Evolutionary conservation across 2,329 filamentous ascomycete species (phyloP).

Genomic region (Monosporascus sp.): DNA sequence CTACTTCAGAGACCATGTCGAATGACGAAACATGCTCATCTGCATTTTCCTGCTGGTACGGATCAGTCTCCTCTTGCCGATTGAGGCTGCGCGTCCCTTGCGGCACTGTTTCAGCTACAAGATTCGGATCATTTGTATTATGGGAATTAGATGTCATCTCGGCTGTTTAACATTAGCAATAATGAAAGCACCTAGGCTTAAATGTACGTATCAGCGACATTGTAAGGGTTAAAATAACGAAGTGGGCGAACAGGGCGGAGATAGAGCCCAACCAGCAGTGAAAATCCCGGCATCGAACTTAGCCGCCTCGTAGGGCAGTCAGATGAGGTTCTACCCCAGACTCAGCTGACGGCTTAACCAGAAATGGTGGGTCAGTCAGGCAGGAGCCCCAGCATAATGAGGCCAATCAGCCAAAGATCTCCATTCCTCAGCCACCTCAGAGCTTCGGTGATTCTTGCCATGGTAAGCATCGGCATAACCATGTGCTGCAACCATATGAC

Average conservation of each 20-base stretch:
- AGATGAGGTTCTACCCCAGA: neutral
- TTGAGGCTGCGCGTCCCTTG: neutral
- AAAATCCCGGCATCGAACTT: neutral
- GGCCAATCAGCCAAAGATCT: too few relatives aligned
- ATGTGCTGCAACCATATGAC: too few relatives aligned
- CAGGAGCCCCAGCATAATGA: neutral
- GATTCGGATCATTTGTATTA: neutral
- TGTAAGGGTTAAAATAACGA: neutral
- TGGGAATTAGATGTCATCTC: slow-evolving; percentile 1
- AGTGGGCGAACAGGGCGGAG: neutral
- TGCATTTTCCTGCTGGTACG: neutral
- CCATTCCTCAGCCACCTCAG: too few relatives aligned
- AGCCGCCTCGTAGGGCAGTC: neutral
- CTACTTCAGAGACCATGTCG: neutral
- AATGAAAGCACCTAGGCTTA: neutral
- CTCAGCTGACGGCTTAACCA: neutral
- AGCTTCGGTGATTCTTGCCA: too few relatives aligned
- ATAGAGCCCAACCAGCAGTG: neutral
- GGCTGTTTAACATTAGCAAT: neutral
- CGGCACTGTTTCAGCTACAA: slow-evolving; percentile 4
- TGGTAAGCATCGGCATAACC: too few relatives aligned
- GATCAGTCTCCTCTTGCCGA: neutral
- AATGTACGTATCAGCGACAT: neutral
- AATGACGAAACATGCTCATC: neutral
- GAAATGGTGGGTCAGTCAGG: neutral